Evolutionary conservation across 2,329 filamentous ascomycete genomes (phyloP).

Genomic region (Blumeriella jaapii): DNA sequence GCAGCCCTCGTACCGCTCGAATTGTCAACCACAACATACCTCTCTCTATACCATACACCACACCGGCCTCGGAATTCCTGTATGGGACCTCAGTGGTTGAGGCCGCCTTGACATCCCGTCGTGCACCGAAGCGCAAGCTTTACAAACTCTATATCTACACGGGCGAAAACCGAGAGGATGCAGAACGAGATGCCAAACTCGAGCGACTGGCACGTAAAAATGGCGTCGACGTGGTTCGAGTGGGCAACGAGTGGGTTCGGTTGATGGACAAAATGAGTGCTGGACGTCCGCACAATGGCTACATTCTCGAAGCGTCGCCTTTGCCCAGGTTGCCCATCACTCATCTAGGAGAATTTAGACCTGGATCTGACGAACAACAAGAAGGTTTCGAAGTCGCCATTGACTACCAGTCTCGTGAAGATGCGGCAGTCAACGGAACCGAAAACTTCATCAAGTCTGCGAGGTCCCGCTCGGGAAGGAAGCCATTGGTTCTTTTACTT

Average conservation of each 20-base stretch:
- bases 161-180: conserved; percentile 41
- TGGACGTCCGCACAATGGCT: conserved; percentile 80
- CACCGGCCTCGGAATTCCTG: conserved; percentile 81
- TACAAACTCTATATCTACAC: conserved; percentile 76
- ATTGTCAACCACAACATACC: conserved; percentile 21
- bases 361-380: conserved; percentile 17
- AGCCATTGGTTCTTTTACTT: conserved; percentile 62
- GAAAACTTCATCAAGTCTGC: conserved; percentile 35
- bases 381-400: conserved; percentile 48
- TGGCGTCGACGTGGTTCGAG: conserved; percentile 43
- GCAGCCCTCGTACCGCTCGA: neutral
- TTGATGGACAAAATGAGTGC: conserved; percentile 75
- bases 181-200: conserved; percentile 34
- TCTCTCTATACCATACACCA: conserved; percentile 54
- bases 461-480: conserved; percentile 31
- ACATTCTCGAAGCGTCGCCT: conserved; percentile 76
- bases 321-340: conserved; percentile 61
- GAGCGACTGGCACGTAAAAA: conserved; percentile 36
- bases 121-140: conserved; percentile 50
- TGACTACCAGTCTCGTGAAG: conserved; percentile 61
- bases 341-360: conserved; percentile 33
- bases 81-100: conserved; percentile 76
- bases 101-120: conserved; percentile 55
- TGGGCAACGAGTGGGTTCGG: conserved; percentile 49
- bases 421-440: conserved; percentile 60